phyloP scores from a whole-genome alignment of 495 filamentous ascomycete species.

The Trypethelium eluteriae region DNA sequence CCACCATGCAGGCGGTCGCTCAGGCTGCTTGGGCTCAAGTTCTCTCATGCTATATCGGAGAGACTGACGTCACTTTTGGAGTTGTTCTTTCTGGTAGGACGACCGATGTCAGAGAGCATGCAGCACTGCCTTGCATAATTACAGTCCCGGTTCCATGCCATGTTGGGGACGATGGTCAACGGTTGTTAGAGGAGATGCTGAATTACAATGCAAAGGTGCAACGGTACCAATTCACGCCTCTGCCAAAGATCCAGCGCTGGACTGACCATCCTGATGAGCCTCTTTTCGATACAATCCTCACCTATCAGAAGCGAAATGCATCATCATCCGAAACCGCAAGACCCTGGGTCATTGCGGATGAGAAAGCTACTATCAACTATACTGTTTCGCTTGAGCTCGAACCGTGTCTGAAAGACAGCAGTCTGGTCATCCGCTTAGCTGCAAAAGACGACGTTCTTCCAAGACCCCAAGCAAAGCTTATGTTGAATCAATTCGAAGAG shows the following conservation, averaged over 20 bases:
- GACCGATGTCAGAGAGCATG: conserved; percentile 44
- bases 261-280: conserved; percentile 48
- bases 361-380: conserved; percentile 55
- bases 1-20: conserved; percentile 62
- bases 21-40: conserved; percentile 70
- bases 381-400: conserved; percentile 66
- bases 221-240: conserved; percentile 60
- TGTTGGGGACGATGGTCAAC: conserved; percentile 44
- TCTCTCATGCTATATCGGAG: conserved; percentile 64
- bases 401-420: conserved; percentile 34
- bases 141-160: conserved; percentile 59
- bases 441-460: conserved; percentile 55
- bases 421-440: conserved; percentile 53
- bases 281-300: conserved; percentile 73
- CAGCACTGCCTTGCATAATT: conserved; percentile 63
- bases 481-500: conserved; percentile 56
- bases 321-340: conserved; percentile 13
- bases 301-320: conserved; percentile 57
- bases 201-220: conserved; percentile 51
- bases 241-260: conserved; percentile 60
- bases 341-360: conserved; percentile 45
- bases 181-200: conserved; percentile 52
- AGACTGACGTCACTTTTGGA: conserved; percentile 60
- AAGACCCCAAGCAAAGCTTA: conserved; percentile 49
- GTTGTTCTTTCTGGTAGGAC: conserved; percentile 62